These are phyloP conservation scores for Tolypocladium tundrense DNA, from an alignment of 2,329 filamentous ascomycete genomes.

Conservation along the genomic window DNA sequence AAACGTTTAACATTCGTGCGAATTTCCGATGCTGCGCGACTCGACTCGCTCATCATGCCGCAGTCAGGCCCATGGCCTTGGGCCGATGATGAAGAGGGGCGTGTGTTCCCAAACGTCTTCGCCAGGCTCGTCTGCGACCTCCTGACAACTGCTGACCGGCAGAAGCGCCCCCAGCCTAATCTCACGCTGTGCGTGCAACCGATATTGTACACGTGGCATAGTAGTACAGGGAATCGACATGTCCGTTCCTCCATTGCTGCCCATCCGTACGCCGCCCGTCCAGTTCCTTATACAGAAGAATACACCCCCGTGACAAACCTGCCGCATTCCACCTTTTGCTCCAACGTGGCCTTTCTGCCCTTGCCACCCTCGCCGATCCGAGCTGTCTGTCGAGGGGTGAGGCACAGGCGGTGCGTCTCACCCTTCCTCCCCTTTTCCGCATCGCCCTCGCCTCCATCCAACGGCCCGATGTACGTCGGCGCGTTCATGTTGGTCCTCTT, in stretches of 20 bases:
- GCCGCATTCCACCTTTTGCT: conserved; percentile 85
- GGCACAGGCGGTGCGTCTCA: conserved; percentile 65
- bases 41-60: no score
- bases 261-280: neutral
- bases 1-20: no score
- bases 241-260: neutral
- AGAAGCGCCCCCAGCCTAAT: neutral
- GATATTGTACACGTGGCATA: neutral
- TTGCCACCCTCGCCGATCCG: conserved; percentile 47
- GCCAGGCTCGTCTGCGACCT: neutral
- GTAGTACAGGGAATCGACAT: neutral
- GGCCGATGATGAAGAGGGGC: neutral
- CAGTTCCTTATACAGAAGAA: conserved; percentile 41
- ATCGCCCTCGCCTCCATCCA: conserved; percentile 54
- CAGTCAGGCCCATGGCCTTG: neutral
- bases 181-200: neutral
- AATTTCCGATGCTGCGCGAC: no score
- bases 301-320: conserved; percentile 75
- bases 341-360: conserved; percentile 62
- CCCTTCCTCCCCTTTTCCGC: conserved; percentile 46
- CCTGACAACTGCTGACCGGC: neutral
- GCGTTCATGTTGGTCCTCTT: conserved; percentile 70
- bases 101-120: neutral
- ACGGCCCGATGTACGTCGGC: conserved; percentile 68
- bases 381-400: conserved; percentile 67